Evolutionary conservation across 2,329 filamentous ascomycete genomes (phyloP), one percentile per base, ranked within the genome.

Genomic region (Orbilia javanica): DNA sequence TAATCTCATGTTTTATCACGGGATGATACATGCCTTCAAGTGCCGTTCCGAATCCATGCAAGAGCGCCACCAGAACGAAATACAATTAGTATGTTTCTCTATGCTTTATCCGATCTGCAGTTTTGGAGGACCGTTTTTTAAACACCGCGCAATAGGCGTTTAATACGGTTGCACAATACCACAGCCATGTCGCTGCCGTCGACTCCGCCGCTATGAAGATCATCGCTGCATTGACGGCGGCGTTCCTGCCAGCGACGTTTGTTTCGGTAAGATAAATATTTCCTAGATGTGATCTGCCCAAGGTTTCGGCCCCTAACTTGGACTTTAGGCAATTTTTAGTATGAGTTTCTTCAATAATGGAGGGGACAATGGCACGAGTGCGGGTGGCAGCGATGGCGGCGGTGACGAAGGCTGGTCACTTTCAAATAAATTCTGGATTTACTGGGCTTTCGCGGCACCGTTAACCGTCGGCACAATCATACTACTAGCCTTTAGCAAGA

Each of bases 271-370:
- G 73, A 57, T 34, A 8, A 42, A 3, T n/a, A 2, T 62, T 27
- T 42, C 53, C 4, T 22, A 3, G 4, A 4, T 10, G 20, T 22
- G 3, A n/a, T 34, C 20, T 44, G 1, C 25, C 27, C 3, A 29
- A n/a, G 7, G 15, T 62, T 39, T 70, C 15, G 36, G 1, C 46
- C 22, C 42, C 36, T 52, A 18, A 39, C 27, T 11, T 27, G 1
- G 11, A 11, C 39, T 34, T n/a, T 44, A 77, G 73, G 66, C 73
- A 18, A 67, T 77, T 18, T 77, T 77, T 25, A 77, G 73, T 13
- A 77, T 71, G 73, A 77, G 73, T 42, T 77, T 77, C 60, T 77
- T 77, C 13, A 77, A 71, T n/a, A 77, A 77, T 50, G 60, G 63
- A 4, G 69, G 69, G 2, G 48, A 48, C 13, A 60, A 60, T 7